phyloP scores from a whole-genome alignment of 2,329 filamentous ascomycete species.

The Xylaria sp. region DNA sequence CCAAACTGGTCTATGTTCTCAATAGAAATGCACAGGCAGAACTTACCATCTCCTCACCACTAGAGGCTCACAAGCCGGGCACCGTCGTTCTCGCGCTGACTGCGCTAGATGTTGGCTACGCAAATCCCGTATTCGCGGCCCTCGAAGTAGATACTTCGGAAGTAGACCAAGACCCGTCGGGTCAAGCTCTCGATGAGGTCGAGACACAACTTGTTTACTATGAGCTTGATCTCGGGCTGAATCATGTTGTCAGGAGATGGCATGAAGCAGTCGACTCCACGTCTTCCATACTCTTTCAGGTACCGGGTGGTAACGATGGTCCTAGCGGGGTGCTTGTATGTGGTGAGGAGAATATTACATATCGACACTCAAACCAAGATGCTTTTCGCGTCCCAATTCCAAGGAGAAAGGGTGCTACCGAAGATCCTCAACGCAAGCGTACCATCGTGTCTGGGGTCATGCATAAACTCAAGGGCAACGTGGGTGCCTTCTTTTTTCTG shows the following conservation, averaged over 20 bases:
- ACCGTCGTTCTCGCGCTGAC: conserved; percentile 89
- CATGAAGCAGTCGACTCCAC: conserved; percentile 91
- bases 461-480: conserved; percentile 87
- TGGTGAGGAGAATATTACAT: conserved; percentile 92
- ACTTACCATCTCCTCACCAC: conserved; percentile 93
- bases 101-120: conserved; percentile 93
- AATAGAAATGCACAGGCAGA: conserved; percentile 95
- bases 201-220: conserved; percentile 97
- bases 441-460: conserved; percentile 91
- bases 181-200: conserved; percentile 79
- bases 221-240: conserved; percentile 94
- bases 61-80: conserved; percentile 94
- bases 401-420: conserved; percentile 83
- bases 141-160: conserved; percentile 94
- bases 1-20: conserved; percentile 98
- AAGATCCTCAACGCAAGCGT: conserved; percentile 91
- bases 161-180: conserved; percentile 88
- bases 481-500: conserved; percentile 94
- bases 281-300: conserved; percentile 90
- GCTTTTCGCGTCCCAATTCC: conserved; percentile 91
- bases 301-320: conserved; percentile 91
- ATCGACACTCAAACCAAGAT: conserved; percentile 95
- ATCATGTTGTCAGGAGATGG: conserved; percentile 98
- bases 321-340: conserved; percentile 96
- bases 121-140: conserved; percentile 95